Conservation (phyloP, 2,329 filamentous ascomycete species). For the Colletotrichum coccodes region DNA sequence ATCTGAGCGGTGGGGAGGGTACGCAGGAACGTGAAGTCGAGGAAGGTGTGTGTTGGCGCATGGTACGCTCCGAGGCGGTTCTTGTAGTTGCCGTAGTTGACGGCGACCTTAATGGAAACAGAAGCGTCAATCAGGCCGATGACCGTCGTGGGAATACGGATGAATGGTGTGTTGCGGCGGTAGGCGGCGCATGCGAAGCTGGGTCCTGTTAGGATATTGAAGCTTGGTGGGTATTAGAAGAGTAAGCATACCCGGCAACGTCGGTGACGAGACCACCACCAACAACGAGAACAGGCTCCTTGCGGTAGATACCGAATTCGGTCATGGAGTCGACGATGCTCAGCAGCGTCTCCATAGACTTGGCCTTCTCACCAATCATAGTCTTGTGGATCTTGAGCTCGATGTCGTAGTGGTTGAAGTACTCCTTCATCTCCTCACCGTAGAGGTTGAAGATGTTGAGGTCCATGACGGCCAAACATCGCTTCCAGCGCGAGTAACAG, state of each 20-base stretch:
- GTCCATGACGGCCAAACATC: slow-evolving; percentile 76
- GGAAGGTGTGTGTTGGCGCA: slow-evolving; percentile 76
- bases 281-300: slow-evolving; percentile 74
- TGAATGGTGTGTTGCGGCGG: slow-evolving; percentile 78
- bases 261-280: slow-evolving; percentile 78
- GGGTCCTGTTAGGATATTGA: slow-evolving; percentile 14
- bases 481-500: slow-evolving; percentile 72
- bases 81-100: slow-evolving; percentile 82
- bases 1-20: slow-evolving; percentile 75
- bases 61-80: slow-evolving; percentile 80
- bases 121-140: slow-evolving; percentile 81
- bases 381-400: slow-evolving; percentile 75
- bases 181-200: slow-evolving; percentile 79
- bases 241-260: slow-evolving; percentile 65
- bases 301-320: slow-evolving; percentile 76
- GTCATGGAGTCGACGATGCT: slow-evolving; percentile 80
- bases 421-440: slow-evolving; percentile 71
- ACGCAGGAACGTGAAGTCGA: slow-evolving; percentile 78
- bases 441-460: slow-evolving; percentile 77
- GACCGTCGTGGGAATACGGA: slow-evolving; percentile 78
- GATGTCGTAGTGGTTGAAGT: slow-evolving; percentile 73
- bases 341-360: slow-evolving; percentile 76
- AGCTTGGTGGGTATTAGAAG: slow-evolving; percentile 47
- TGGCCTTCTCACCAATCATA: slow-evolving; percentile 80
- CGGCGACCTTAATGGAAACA: slow-evolving; percentile 81